A percentile compares a stretch with the other conserved stretches of the same genome.
Evolutionary conservation across 345 rosid genomes (phyloP).

Genomic region (Populus pruinosa): DNA sequence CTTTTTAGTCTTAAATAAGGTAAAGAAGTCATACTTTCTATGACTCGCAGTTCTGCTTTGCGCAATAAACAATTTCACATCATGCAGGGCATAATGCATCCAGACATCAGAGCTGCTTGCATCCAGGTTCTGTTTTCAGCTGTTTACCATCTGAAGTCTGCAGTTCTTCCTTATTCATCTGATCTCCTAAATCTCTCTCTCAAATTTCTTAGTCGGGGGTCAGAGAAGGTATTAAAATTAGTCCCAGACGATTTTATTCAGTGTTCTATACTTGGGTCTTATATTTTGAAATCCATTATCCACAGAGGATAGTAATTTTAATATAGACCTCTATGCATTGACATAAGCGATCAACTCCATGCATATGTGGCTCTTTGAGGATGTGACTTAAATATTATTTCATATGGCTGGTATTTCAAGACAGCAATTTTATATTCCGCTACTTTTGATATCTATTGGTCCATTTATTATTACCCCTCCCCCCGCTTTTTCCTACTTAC

Average conservation of each 20-base stretch:
- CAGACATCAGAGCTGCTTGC: slow-evolving; percentile 71
- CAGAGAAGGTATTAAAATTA: slow-evolving; percentile 56
- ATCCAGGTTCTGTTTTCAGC: slow-evolving; percentile 82
- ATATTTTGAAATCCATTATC: background rate
- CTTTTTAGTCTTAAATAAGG: background rate
- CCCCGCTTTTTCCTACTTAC: background rate
- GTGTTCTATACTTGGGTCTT: background rate
- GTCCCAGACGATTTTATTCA: background rate
- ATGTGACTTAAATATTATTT: background rate
- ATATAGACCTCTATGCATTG: background rate
- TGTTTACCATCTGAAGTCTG: slow-evolving; percentile 76
- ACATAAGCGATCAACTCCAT: background rate
- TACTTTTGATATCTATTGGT: too few relatives aligned
- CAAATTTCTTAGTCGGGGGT: slow-evolving; percentile 51
- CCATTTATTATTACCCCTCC: too few relatives aligned
- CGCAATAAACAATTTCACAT: background rate
- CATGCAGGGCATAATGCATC: slow-evolving; percentile 41
- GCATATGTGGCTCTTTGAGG: background rate
- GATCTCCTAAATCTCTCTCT: slow-evolving; percentile 68
- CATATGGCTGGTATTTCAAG: background rate
- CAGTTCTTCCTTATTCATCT: slow-evolving; percentile 60
- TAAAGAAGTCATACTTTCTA: too few relatives aligned
- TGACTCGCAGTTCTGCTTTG: background rate
- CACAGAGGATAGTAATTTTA: background rate
- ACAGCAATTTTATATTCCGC: too few relatives aligned